These are phyloP conservation scores for Mucuna pruriens DNA, from an alignment of 306 rosid genomes.

Conservation along the genomic window DNA sequence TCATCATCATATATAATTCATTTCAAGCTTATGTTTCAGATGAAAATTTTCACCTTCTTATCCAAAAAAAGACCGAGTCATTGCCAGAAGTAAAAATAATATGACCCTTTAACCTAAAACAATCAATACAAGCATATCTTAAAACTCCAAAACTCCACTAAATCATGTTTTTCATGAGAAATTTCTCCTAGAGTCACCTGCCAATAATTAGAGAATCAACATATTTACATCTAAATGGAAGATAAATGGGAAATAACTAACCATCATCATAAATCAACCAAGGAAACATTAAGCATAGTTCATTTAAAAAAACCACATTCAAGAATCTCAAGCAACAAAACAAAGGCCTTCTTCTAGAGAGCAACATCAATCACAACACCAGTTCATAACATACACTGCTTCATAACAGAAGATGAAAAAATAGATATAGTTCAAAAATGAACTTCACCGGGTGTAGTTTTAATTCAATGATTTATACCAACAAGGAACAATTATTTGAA, in stretches of 20 bases:
- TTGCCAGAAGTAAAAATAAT: neutral
- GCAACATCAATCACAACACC: constrained; percentile 18
- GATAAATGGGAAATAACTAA: neutral
- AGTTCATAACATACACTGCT: neutral
- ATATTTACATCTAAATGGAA: neutral
- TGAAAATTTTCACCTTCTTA: neutral
- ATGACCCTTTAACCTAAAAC: neutral
- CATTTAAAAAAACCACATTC: neutral
- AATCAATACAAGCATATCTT: neutral
- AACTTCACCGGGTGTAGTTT: no score
- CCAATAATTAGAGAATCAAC: neutral
- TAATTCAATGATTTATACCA: no score
- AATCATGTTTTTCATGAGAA: neutral
- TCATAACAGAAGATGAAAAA: constrained; percentile 7
- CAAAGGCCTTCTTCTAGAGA: neutral
- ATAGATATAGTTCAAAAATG: no score
- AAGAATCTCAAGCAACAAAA: neutral
- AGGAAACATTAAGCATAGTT: neutral
- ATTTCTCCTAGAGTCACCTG: neutral
- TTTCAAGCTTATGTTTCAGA: constrained; percentile 3
- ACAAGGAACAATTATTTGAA: no score
- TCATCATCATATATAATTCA: neutral
- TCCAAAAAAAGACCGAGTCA: neutral
- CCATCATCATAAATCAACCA: neutral
- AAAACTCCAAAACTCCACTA: neutral